Evolutionary conservation across 192 early-diverging fungal species (phyloP).

Genomic region (Piromyces sp.): DNA sequence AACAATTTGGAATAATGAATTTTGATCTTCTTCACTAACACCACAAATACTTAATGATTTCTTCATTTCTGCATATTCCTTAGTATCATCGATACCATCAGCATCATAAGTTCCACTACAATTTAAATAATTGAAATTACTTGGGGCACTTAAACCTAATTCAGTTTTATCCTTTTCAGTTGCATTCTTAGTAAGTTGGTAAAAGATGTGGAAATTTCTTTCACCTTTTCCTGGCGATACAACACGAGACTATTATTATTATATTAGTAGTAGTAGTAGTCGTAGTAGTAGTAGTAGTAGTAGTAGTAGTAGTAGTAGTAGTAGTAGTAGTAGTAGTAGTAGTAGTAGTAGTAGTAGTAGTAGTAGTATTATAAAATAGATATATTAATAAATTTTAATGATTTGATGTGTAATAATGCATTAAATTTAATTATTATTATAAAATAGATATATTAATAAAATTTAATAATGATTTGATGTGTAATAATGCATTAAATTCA

Average conservation of each 20-base stretch:
- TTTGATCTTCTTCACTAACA: constrained; percentile 59
- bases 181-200: constrained; percentile 69
- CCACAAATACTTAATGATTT: constrained; percentile 88
- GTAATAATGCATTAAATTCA: no score
- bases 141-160: constrained; percentile 17
- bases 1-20: constrained; percentile 76
- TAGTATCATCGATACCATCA: constrained; percentile 78
- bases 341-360: no score
- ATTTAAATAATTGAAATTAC: constrained; percentile 1
- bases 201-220: constrained; percentile 97
- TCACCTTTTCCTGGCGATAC: constrained; percentile 85
- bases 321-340: no score
- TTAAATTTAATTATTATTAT: no score
- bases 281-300: no score
- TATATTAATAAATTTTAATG: no score
- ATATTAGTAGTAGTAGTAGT: no score
- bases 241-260: constrained; percentile 61
- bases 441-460: no score
- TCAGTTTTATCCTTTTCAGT: constrained; percentile 30
- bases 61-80: constrained; percentile 74
- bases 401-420: no score
- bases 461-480: no score
- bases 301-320: no score
- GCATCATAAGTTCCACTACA: constrained; percentile 22
- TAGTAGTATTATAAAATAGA: no score